Evolutionary conservation across 148 eudicot species (phyloP), one percentile per base, ranked within the genome.

Genomic region (Camellia lanceoleosa): DNA sequence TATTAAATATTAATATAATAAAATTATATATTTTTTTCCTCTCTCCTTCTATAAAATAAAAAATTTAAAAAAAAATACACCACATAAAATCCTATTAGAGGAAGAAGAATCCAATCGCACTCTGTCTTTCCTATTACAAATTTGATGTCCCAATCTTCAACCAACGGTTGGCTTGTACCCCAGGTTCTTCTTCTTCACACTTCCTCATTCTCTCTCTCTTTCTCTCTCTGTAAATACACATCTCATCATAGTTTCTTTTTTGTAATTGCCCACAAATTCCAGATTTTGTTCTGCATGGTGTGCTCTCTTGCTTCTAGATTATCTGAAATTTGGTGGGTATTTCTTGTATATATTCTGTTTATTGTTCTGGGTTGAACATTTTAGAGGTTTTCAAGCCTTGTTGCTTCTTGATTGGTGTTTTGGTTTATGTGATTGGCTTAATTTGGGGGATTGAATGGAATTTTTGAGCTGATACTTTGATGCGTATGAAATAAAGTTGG

Each of bases 251-350:
- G 12, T 69, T 3, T 61, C 4, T 51, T 52, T 44, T 9, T 23
- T 15, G 0, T 15, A 43, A 54, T 68, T 23, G 4, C 67, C 79
- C 79, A 13, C 74, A 67, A 75, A 81, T 81, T 81, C 68, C 59
- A 65, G 73, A 77, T 51, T 77, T 14, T 68, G 58, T 23, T 77
- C 38, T 49, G 70, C 38, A 52, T 30, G 60, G 75, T 66, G 5
- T 51, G 51, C 3, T 30, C 49, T 19, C 41, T 8, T 23, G 67
- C 18, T 42, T 61, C 56, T 60, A 51, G 67, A 75, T 69, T 58
- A 23, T 18, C 75, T 69, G 84, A 77, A 77, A 71, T 82, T 71
- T 82, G 73, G 75, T 77, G 80, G 80, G 77, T 82, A 42, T 82
- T n/a, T 51, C 8, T 23, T 62, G 65, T 66, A 54, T 55, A 74